Conservation (phyloP, 1,284 basidiomycete species). For the Leucocoprinus gongylophorus region DNA sequence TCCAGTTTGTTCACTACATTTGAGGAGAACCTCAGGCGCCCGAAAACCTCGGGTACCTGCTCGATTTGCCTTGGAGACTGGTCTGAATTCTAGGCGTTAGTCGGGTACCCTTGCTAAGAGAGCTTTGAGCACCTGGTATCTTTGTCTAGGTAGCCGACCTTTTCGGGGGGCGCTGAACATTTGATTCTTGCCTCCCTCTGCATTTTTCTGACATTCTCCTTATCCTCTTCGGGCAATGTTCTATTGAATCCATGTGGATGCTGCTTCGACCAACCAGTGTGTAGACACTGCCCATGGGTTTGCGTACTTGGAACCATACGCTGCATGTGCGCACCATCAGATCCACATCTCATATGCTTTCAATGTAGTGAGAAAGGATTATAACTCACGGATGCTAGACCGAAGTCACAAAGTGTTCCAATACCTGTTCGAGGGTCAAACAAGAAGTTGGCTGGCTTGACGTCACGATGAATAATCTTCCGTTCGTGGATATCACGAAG, state of each 20-base stretch:
- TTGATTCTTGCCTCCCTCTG: conserved; percentile 57
- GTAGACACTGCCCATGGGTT: conserved; percentile 58
- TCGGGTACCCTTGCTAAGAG: neutral
- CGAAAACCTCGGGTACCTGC: conserved; percentile 97
- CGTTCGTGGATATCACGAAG: conserved; percentile 86
- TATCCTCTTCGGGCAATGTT: conserved; percentile 31
- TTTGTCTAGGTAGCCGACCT: conserved; percentile 68
- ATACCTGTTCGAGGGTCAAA: conserved; percentile 82
- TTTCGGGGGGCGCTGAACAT: conserved; percentile 49
- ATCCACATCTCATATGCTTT: neutral
- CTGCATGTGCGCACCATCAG: conserved; percentile 27
- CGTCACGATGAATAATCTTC: conserved; percentile 92
- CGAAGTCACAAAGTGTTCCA: conserved; percentile 94
- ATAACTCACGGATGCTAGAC: conserved; percentile 79
- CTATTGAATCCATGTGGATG: conserved; percentile 57
- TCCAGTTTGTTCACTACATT: conserved; percentile 91
- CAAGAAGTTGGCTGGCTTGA: conserved; percentile 98
- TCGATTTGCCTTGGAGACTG: conserved; percentile 89
- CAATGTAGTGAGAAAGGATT: neutral
- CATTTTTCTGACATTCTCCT: conserved; percentile 27
- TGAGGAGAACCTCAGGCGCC: conserved; percentile 93
- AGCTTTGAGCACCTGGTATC: conserved; percentile 45
- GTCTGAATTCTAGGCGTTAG: conserved; percentile 37
- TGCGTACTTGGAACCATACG: conserved; percentile 46
- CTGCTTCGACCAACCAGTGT: conserved; percentile 54